phyloP scores from a whole-genome alignment of 129 eudicot genomes.

The Kitagawia praeruptora region DNA sequence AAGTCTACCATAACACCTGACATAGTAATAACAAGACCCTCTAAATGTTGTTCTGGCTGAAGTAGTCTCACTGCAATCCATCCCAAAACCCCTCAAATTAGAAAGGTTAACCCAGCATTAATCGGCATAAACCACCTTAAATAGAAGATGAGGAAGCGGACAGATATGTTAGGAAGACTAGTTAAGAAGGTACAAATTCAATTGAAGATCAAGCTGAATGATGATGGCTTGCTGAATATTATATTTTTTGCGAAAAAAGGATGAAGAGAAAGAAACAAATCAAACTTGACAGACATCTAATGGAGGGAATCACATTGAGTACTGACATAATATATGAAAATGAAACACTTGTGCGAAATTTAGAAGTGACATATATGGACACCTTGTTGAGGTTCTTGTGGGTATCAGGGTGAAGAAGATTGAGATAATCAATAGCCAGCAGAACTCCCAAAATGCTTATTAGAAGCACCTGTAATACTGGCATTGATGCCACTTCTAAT shows the following conservation, averaged over 20 bases:
- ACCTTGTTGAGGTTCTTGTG: too few species aligned
- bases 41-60: slow-evolving; percentile 53
- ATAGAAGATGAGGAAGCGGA: not conserved
- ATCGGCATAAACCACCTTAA: slow-evolving; percentile 90
- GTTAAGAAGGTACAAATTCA: not conserved
- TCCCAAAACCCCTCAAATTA: slow-evolving; percentile 58
- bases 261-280: too few species aligned
- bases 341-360: too few species aligned
- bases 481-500: too few species aligned
- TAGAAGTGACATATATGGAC: too few species aligned
- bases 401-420: too few species aligned
- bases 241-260: not conserved
- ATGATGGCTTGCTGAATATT: not conserved
- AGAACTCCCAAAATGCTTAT: too few species aligned
- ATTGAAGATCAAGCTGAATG: not conserved
- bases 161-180: not conserved
- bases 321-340: too few species aligned
- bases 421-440: too few species aligned
- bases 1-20: slow-evolving; percentile 1
- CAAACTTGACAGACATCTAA: too few species aligned
- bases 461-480: too few species aligned
- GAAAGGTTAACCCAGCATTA: slow-evolving; percentile 52
- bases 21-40: slow-evolving; percentile 52
- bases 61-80: slow-evolving; percentile 61
- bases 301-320: too few species aligned